Evolutionary conservation across 2,329 filamentous ascomycete species (phyloP).

Genomic region (Chrysosporium keratinophilum): DNA sequence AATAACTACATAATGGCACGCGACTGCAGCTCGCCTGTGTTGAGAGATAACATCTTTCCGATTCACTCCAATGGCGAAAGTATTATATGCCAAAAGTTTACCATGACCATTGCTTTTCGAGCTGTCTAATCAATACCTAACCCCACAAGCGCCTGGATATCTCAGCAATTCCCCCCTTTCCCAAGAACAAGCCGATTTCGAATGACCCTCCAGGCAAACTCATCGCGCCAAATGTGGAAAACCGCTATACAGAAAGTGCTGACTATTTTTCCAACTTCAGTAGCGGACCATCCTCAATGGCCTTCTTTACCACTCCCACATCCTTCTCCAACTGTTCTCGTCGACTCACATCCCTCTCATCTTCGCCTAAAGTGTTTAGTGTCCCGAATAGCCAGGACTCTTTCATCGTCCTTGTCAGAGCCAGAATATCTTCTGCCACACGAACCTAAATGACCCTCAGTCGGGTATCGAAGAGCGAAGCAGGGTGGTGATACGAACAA

Average conservation of each 20-base stretch:
- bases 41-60: no score
- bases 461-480: neutral
- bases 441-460: conserved; percentile 39
- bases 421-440: conserved; percentile 52
- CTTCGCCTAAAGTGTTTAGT: conserved; percentile 46
- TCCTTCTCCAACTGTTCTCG: conserved; percentile 39
- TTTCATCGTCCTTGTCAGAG: conserved; percentile 52
- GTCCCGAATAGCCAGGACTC: conserved; percentile 59
- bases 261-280: conserved; percentile 7
- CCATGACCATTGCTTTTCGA: no score
- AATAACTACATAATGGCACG: no score
- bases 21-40: no score
- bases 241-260: neutral
- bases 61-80: no score
- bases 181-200: neutral
- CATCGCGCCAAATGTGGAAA: no score
- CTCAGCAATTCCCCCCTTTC: neutral
- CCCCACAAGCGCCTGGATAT: neutral
- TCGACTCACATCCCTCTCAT: conserved; percentile 32
- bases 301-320: conserved; percentile 38
- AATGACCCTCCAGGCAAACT: no score
- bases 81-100: no score
- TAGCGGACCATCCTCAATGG: conserved; percentile 28
- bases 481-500: conserved; percentile 36
- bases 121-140: neutral